Evolutionary conservation across 768 basidiomycete species (phyloP).

Genomic region (Vararia minispora): DNA sequence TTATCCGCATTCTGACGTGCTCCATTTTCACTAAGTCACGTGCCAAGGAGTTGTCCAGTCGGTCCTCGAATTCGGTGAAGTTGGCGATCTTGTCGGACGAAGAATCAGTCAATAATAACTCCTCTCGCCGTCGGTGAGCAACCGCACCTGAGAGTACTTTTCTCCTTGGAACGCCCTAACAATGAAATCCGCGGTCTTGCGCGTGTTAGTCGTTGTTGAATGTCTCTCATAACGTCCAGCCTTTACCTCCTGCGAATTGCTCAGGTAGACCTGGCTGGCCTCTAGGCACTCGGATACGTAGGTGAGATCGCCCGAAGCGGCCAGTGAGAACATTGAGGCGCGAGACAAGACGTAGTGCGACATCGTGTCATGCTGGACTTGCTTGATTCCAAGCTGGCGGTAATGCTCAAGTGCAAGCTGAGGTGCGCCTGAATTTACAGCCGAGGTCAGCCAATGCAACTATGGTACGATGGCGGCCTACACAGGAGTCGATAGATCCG

Average conservation of each 20-base stretch:
- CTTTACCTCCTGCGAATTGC: conserved; percentile 65
- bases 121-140: neutral
- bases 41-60: conserved; percentile 76
- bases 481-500: conserved; percentile 77
- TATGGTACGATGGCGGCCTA: conserved; percentile 19
- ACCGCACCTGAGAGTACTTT: conserved; percentile 68
- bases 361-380: conserved; percentile 82
- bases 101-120: neutral
- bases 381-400: conserved; percentile 64
- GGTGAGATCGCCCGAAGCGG: conserved; percentile 66
- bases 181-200: conserved; percentile 68
- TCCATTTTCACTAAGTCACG: conserved; percentile 76
- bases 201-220: conserved; percentile 2
- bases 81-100: conserved; percentile 55
- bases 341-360: conserved; percentile 76
- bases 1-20: conserved; percentile 72
- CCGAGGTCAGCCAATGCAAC: neutral
- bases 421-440: conserved; percentile 47
- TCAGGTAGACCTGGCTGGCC: conserved; percentile 70
- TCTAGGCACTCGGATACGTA: conserved; percentile 68
- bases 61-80: conserved; percentile 72
- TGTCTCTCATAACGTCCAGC: neutral
- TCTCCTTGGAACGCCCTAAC: conserved; percentile 68
- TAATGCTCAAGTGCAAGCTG: conserved; percentile 71
- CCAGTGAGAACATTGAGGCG: conserved; percentile 67